These are phyloP conservation scores for Cercospora sp. DNA, from an alignment of 2,329 filamentous ascomycete genomes.

Conservation along the genomic window DNA sequence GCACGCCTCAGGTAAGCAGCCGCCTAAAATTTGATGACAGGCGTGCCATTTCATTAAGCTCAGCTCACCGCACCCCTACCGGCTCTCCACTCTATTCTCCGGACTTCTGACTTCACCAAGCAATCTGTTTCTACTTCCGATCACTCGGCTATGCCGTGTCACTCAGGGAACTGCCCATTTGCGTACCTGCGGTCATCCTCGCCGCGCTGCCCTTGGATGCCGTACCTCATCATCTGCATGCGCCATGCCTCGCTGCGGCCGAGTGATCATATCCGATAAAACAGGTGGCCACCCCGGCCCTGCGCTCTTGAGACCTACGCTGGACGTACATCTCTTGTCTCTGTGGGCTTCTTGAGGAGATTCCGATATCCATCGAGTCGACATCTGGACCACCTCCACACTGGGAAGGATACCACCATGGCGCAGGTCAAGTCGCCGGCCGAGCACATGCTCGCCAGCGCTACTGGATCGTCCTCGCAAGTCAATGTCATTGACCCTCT, in stretches of 20 bases:
- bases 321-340: not conserved
- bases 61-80: not conserved
- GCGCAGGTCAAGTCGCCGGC: slow-evolving; percentile 13
- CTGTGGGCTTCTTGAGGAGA: not conserved
- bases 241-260: slow-evolving; percentile 11
- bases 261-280: slow-evolving; percentile 11
- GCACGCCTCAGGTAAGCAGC: not conserved
- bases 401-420: slow-evolving; percentile 1
- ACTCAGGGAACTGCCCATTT: slow-evolving; percentile 8
- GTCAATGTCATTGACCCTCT: slow-evolving; percentile 8
- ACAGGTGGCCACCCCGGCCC: not conserved
- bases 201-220: slow-evolving; percentile 5
- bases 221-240: slow-evolving; percentile 3
- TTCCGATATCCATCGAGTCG: not conserved
- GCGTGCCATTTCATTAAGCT: not conserved
- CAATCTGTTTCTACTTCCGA: slow-evolving; percentile 14
- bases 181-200: slow-evolving; percentile 5
- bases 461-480: slow-evolving; percentile 10
- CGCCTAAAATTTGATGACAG: slow-evolving; percentile 11
- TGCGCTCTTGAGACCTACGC: not conserved
- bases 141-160: slow-evolving; percentile 11
- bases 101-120: slow-evolving; percentile 5
- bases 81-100: slow-evolving; percentile 15
- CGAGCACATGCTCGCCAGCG: slow-evolving; percentile 14
- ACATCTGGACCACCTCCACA: not conserved